These are phyloP conservation scores for Amauroascus verrucosus DNA, from an alignment of 2,329 filamentous ascomycete species.

Conservation along the genomic window DNA sequence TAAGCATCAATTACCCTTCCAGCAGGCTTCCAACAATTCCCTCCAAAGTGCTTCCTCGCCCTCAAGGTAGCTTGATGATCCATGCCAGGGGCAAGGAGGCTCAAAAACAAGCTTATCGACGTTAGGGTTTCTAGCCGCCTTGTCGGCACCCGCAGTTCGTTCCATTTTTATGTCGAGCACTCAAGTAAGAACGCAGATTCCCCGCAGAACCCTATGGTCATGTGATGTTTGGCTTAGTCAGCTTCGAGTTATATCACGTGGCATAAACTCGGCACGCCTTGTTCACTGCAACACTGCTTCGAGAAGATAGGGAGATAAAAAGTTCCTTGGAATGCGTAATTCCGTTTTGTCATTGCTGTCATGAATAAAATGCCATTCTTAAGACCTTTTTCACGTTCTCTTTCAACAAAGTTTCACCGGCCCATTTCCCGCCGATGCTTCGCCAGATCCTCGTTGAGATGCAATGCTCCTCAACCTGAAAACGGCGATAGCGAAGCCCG, in stretches of 20 bases:
- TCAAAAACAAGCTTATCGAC: constrained; percentile 26
- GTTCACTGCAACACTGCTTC: too few species aligned
- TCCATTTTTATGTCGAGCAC: neutral
- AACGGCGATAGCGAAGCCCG: neutral
- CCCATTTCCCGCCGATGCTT: neutral
- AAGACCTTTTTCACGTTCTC: neutral
- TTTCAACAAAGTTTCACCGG: neutral
- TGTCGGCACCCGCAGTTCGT: constrained; percentile 15
- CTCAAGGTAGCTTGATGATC: constrained; percentile 13
- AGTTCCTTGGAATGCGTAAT: too few species aligned
- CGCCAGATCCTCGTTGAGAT: neutral
- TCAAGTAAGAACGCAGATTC: neutral
- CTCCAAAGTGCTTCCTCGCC: neutral
- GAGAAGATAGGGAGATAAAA: too few species aligned
- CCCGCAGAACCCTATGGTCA: constrained; percentile 4
- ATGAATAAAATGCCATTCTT: too few species aligned
- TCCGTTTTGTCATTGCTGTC: too few species aligned
- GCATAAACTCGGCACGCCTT: too few species aligned
- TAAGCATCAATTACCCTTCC: neutral
- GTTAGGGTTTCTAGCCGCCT: constrained; percentile 23
- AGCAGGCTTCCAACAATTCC: neutral
- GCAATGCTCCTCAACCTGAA: neutral
- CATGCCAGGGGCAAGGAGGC: constrained; percentile 13
- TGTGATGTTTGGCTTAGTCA: constrained; percentile 5
- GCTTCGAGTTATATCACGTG: neutral